Evolutionary conservation across 1,284 basidiomycete genomes (phyloP), one percentile per base, ranked within the genome.

Genomic region (Cryptococcus amylolentus): DNA sequence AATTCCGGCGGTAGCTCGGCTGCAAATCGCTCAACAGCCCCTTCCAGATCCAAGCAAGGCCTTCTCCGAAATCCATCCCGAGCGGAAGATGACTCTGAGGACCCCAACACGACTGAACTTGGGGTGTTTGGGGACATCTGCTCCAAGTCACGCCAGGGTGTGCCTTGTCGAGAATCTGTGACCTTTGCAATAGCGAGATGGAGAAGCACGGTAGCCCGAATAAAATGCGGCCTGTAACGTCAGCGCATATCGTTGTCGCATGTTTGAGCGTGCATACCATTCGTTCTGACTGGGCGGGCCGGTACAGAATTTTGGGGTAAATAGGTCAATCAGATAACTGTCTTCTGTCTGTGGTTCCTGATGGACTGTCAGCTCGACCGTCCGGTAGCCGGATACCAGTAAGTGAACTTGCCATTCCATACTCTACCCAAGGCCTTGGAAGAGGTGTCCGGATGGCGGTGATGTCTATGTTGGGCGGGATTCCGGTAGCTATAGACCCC

Each of bases 391-490:
- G 12, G 13, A 43, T 13, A 35, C 31, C 26, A 43, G 4, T 20
- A 38, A 40, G 23, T 16, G n/a, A 39, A 43, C 61, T 18, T 27
- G 60, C 61, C 13, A 41, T 35, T 38, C 43, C 56, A 39, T 63
- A 61, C 28, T 52, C 47, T 4, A 31, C 44, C 62, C 60, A 61
- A 9, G 60, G 49, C 9, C 28, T 56, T 1, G 62, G 62, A 14
- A 64, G 47, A 14, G 62, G 60, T 5, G 60, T 61, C 18, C 45
- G 50, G 18, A 62, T 51, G 2, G 23, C 38, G 18, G 40, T 35
- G 9, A 54, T n/a, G 16, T 52, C 45, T 31, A 64, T 51, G n/a
- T 54, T 23, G 2, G 50, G 14, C 3, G 62, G 60, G 26, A 54
- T 46, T 12, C 52, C 47, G 39, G 55, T 49, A 14, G 50, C 57